Evolutionary conservation across 2,329 filamentous ascomycete genomes (phyloP).

Genomic region (Seiridium cupressi): DNA sequence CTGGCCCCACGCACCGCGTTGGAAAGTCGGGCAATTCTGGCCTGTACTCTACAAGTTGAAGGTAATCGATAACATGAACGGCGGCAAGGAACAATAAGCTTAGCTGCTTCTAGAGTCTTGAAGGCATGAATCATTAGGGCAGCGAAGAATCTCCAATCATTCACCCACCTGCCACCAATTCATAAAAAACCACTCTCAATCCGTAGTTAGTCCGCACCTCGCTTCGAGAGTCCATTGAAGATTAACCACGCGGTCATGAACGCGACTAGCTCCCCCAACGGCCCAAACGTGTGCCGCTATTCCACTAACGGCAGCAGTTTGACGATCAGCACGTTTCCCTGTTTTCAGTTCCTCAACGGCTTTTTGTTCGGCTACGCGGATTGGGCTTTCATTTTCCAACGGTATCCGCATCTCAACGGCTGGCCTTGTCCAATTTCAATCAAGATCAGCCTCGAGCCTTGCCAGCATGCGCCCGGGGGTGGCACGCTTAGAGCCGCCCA

Average conservation of each 20-base stretch:
- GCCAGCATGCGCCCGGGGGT: neutral
- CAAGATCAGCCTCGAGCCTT: neutral
- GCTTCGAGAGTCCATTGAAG: neutral
- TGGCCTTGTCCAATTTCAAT: neutral
- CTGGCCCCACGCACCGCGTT: neutral
- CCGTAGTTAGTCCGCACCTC: neutral
- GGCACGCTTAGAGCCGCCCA: neutral
- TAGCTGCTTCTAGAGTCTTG: neutral
- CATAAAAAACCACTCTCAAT: too few species aligned
- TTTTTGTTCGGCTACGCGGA: neutral
- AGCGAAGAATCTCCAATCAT: neutral
- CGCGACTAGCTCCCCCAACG: neutral
- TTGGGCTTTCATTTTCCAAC: neutral
- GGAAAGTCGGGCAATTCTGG: neutral
- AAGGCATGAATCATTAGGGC: neutral
- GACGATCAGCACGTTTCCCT: conserved; percentile 3
- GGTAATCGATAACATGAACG: too few species aligned
- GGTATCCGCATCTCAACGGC: neutral
- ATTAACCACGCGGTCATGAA: neutral
- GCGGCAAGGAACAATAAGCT: too few species aligned
- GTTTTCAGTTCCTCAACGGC: conserved; percentile 1
- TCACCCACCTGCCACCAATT: neutral
- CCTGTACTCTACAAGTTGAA: too few species aligned
- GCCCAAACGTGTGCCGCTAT: neutral
- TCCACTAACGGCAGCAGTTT: neutral